A percentile compares a stretch with the other conserved stretches of the same genome.
Conservation (phyloP, 2,329 filamentous ascomycete genomes). For the Exophiala calicioides region DNA sequence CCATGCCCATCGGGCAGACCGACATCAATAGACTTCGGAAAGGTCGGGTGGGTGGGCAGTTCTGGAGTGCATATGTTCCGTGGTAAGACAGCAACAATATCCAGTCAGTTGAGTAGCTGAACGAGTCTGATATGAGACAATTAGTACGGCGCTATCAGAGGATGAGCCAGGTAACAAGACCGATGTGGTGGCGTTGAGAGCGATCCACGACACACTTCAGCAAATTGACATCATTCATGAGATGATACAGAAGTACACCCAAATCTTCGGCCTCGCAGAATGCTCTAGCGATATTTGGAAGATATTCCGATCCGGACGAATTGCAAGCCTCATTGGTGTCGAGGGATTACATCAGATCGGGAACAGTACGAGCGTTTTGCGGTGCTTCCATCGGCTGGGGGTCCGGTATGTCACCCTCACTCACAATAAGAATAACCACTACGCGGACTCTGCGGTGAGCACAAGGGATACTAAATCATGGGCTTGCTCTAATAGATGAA, state of each 20-base stretch:
- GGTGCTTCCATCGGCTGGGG: slow-evolving; percentile 73
- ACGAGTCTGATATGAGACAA: too few species aligned
- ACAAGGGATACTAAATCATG: too few species aligned
- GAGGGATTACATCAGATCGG: slow-evolving; percentile 94
- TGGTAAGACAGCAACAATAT: slow-evolving; percentile 6
- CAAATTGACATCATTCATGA: too few species aligned
- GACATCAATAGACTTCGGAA: slow-evolving; percentile 73
- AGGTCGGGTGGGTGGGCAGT: slow-evolving; percentile 71
- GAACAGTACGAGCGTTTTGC: slow-evolving; percentile 70
- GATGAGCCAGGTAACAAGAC: too few species aligned
- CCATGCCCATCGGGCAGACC: slow-evolving; percentile 67
- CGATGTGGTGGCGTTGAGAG: too few species aligned
- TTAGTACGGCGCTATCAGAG: too few species aligned
- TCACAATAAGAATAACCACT: slow-evolving; percentile 89
- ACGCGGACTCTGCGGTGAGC: slow-evolving; percentile 77
- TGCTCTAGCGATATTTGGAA: too few species aligned
- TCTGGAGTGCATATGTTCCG: slow-evolving; percentile 76
- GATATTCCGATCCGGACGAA: slow-evolving; percentile 65
- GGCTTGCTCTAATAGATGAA: too few species aligned
- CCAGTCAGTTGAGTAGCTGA: too few species aligned
- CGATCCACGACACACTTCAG: too few species aligned
- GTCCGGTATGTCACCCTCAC: slow-evolving; percentile 91
- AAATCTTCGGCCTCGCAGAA: too few species aligned
- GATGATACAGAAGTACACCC: too few species aligned
- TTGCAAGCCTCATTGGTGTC: slow-evolving; percentile 71